Conservation (phyloP, 2,329 filamentous ascomycete genomes). For the Golovinomyces cichoracearum region DNA sequence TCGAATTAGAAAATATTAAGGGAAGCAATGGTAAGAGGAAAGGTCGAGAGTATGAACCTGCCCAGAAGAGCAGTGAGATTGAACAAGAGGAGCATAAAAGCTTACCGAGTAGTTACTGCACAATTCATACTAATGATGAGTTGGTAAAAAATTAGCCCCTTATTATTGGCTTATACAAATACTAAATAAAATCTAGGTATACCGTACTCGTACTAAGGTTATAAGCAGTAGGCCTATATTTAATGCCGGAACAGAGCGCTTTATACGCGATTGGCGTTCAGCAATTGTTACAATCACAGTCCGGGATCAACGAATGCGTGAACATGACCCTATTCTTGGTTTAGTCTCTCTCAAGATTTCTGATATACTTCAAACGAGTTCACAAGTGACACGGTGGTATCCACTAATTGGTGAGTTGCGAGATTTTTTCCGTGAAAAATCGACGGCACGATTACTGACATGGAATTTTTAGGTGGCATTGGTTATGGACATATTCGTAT, state of each 20-base stretch:
- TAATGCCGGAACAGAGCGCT: slow-evolving; percentile 83
- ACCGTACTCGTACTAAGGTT: slow-evolving; percentile 85
- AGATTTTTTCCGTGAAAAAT: not conserved
- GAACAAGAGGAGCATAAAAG: slow-evolving; percentile 60
- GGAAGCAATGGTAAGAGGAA: slow-evolving; percentile 60
- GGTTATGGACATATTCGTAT: slow-evolving; percentile 76
- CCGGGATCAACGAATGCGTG: slow-evolving; percentile 62
- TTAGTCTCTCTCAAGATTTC: slow-evolving; percentile 72
- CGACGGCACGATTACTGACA: not conserved
- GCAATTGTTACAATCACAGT: slow-evolving; percentile 67
- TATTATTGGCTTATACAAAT: not conserved
- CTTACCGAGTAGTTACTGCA: slow-evolving; percentile 80
- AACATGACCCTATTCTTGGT: slow-evolving; percentile 85
- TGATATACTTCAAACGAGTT: slow-evolving; percentile 66
- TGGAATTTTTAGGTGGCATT: slow-evolving; percentile 27
- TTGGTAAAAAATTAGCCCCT: slow-evolving; percentile 22
- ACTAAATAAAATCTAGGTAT: slow-evolving; percentile 24
- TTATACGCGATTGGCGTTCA: slow-evolving; percentile 80
- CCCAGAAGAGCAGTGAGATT: slow-evolving; percentile 57
- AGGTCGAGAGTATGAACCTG: slow-evolving; percentile 70
- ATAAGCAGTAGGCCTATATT: slow-evolving; percentile 89
- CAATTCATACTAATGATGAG: slow-evolving; percentile 70
- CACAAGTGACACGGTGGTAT: slow-evolving; percentile 68
- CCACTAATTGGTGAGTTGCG: slow-evolving; percentile 51
- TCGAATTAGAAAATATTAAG: slow-evolving; percentile 77